Conservation (phyloP, 2,329 filamentous ascomycete species). For the Colletotrichum sp. region DNA sequence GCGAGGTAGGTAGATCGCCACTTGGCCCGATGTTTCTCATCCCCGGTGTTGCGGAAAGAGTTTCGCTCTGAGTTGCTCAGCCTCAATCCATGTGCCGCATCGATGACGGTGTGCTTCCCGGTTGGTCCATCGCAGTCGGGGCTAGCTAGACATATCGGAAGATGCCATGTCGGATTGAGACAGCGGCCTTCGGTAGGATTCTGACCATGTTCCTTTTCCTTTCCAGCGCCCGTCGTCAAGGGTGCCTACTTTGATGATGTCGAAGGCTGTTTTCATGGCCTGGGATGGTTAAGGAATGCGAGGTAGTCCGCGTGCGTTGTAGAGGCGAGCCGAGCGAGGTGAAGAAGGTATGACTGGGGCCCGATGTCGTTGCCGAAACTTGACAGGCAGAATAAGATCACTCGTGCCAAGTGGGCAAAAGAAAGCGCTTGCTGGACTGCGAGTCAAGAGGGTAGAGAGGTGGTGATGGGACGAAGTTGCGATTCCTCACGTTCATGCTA, state of each 20-base stretch:
- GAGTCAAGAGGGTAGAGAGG: conserved; percentile 1
- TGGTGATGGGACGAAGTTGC: neutral
- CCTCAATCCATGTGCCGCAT: neutral
- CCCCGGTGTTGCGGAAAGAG: conserved; percentile 4
- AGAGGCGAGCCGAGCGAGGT: neutral
- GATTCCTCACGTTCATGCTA: neutral
- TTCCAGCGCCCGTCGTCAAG: neutral
- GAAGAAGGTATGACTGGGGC: neutral
- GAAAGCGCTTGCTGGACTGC: neutral
- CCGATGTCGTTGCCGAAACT: conserved; percentile 14
- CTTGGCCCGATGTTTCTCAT: neutral
- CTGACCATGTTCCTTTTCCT: neutral
- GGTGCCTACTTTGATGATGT: neutral
- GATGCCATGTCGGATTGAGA: neutral
- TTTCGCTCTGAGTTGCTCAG: conserved; percentile 16
- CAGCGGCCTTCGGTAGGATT: neutral
- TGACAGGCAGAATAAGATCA: conserved; percentile 3
- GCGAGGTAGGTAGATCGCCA: conserved; percentile 7
- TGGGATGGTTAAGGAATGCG: neutral
- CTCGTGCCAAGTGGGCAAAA: neutral
- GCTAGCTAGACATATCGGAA: neutral
- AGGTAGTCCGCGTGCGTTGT: neutral
- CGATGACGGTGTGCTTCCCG: neutral
- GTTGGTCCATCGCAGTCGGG: neutral
- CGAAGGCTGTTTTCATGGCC: neutral